Base-by-base conservation (phyloP, 371 early-diverging fungal species). In the Blakeslea trispora region DNA sequence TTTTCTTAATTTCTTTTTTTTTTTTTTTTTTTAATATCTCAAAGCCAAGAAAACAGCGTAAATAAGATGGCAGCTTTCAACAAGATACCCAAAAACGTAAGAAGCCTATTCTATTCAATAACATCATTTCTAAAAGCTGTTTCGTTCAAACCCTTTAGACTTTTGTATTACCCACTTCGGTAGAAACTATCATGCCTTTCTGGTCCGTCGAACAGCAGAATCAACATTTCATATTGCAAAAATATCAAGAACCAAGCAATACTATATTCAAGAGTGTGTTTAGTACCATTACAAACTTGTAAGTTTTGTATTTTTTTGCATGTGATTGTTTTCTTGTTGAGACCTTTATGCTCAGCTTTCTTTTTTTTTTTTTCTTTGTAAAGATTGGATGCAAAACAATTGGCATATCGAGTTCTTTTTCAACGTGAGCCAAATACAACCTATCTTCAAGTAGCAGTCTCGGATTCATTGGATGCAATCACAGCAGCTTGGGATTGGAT, bases 401-500 rank as follows among this genome's bases (percentile, higher is more conserved):
- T 93, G 5, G 89, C 94, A 7, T 97, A 85, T 71, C 86, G 98
- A 45, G 88, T 97, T 15, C 66, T 95, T 0, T 87, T 91, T 66
- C 84, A 63, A 45, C 18, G 86, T 55, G 68, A 84, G 31, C 56
- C 72, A 0, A 57, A 72, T 22, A 76, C 75, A 21, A 72, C 79
- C 44, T 77, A 77, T 48, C 67, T 80, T 52, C 79, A 83, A 22
- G 82, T 91, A 54, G 83, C 92, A 34, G 84, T 80, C 18, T 88
- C 87, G 41, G 95, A 95, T 67, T 81, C 88, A 5, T 72, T 84
- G 40, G 88, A 88, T 51, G 88, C 81, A 44, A 88, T 91, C 18
- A 92, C 93, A 45, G 75, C 83, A 19, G 91, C 94, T 60, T 96
- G 96, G 96, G 75, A 78, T 49, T 96, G 95, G 95, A 49, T 63